phyloP scores from a whole-genome alignment of 495 filamentous ascomycete genomes.

The Schizothecium vesticola region DNA sequence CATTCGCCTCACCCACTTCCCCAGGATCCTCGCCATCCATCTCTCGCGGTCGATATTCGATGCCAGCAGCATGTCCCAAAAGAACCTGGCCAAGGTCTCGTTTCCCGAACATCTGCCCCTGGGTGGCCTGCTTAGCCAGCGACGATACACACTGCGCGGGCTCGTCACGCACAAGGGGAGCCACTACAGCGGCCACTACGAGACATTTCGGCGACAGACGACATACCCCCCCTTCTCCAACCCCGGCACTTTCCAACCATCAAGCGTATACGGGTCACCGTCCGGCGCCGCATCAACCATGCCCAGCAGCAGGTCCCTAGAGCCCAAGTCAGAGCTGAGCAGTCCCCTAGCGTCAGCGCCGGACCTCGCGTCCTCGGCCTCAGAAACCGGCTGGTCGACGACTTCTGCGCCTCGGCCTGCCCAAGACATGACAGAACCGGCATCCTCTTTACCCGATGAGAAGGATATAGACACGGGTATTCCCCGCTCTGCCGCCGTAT shows the following conservation, averaged over 20 bases:
- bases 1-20: slow-evolving; percentile 78
- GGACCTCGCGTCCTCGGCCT: slow-evolving; percentile 29
- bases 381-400: slow-evolving; percentile 23
- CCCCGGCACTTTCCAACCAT: slow-evolving; percentile 65
- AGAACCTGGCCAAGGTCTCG: slow-evolving; percentile 87
- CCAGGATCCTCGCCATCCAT: slow-evolving; percentile 85
- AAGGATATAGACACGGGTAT: slow-evolving; percentile 29
- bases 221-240: slow-evolving; percentile 70
- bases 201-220: slow-evolving; percentile 86
- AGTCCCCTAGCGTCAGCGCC: slow-evolving; percentile 37
- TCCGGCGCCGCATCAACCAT: slow-evolving; percentile 41
- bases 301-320: slow-evolving; percentile 21
- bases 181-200: slow-evolving; percentile 95
- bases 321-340: slow-evolving; percentile 22
- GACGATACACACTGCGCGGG: slow-evolving; percentile 77
- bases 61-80: slow-evolving; percentile 63
- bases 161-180: slow-evolving; percentile 93
- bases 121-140: slow-evolving; percentile 70
- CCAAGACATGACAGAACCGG: slow-evolving; percentile 6
- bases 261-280: slow-evolving; percentile 60
- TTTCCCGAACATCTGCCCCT: slow-evolving; percentile 82
- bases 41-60: slow-evolving; percentile 90
- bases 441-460: neutral
- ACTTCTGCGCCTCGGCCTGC: slow-evolving; percentile 6
- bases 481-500: slow-evolving; percentile 40